Percentiles rank a stretch among this genome's conserved stretches.
Evolutionary conservation across 176 grass and related monocot genomes (phyloP).

Genomic region (Aegilops longissima): DNA sequence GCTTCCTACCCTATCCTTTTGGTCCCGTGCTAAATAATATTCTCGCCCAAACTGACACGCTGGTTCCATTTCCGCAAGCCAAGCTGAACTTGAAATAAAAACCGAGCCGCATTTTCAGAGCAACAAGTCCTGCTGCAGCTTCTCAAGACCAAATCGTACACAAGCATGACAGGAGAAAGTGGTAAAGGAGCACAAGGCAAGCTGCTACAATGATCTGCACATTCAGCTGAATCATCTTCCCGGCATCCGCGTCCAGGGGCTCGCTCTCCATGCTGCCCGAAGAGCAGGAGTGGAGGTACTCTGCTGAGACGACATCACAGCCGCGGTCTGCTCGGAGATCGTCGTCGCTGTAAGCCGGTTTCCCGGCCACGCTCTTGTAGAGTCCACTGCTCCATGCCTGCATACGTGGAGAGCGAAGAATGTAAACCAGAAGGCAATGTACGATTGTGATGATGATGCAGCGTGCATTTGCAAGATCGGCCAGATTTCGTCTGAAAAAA

Average conservation of each 20-base stretch:
- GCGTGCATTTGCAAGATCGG: background rate
- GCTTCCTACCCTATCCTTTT: background rate
- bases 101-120: background rate
- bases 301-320: constrained; percentile 17
- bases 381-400: constrained; percentile 46
- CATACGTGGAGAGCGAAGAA: background rate
- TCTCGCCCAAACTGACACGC: background rate
- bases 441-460: background rate
- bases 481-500: background rate
- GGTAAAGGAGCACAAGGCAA: constrained; percentile 42
- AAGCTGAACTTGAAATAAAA: background rate
- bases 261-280: background rate
- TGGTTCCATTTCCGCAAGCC: background rate
- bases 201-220: constrained; percentile 51
- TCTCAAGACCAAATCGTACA: background rate
- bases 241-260: background rate
- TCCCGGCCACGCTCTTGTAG: constrained; percentile 52
- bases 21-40: background rate
- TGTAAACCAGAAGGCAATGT: background rate
- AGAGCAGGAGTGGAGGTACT: constrained; percentile 34
- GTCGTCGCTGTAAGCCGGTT: constrained; percentile 37
- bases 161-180: constrained; percentile 31
- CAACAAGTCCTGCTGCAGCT: background rate
- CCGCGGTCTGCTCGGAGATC: background rate
- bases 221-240: constrained; percentile 38